Base-by-base conservation (phyloP, 2,329 filamentous ascomycete genomes). In the Pestalotiopsis sp. region DNA sequence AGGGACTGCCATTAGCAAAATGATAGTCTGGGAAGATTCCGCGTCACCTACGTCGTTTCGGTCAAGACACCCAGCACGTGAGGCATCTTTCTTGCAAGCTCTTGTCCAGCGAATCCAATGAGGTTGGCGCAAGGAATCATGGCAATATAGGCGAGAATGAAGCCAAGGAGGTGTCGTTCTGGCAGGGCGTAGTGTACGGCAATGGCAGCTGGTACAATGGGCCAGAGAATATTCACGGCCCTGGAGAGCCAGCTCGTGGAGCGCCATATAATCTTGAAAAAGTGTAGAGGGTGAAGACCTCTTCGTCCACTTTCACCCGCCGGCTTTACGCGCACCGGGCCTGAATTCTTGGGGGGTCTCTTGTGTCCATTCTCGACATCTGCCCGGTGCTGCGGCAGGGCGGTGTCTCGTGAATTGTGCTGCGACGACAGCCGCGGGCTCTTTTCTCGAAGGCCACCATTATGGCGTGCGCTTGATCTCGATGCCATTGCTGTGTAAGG, bases 81-180 rank as follows among this genome's bases (percentile, higher is more conserved):
- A 39, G 92, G 92, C 68, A 95, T 80, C 80, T 95, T 95, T 70
- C 90, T 87, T 1, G 91, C 88, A 69, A 93, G 80, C 76, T 93
- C 90, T 71, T 91, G 88, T 14, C 91, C 91, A 5, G 91, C 90
- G 74, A 94, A 94, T 0, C 92, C 92, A 66, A 94, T 86, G 68
- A 93, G 79, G 75, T 94, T 94, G 68, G 92, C 92, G 62, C 90
- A 89, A 0, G 92, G 92, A 1, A 94, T 84, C 90, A 94, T 94
- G 73, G 91, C 91, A 70, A 94, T 87, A 76, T 94, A 94, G 62
- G 90, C 90, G 68, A 93, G 84, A 64, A 87, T 84, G 80, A 94
- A 94, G 66, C 91, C 88, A 78, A 87, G 85, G 1, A 92, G 80
- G 73, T 92, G 85, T 69, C 86, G 80, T 27, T 79, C 75, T 4